phyloP scores from a whole-genome alignment of 2,329 filamentous ascomycete genomes.

The Fusarium beomiforme region DNA sequence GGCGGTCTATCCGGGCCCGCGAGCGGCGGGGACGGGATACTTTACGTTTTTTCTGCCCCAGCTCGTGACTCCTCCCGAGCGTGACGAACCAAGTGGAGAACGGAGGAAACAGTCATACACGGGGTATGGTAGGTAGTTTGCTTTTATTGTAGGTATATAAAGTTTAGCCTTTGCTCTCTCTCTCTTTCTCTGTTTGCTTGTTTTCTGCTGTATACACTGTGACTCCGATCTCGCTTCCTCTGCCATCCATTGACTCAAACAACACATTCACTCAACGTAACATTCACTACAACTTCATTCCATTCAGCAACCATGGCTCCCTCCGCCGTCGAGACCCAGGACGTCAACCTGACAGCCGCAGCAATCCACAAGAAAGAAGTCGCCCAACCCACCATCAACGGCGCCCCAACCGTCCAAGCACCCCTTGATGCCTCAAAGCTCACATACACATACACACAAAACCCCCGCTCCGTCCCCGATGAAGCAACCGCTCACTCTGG shows the following conservation, averaged over 20 bases:
- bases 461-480: constrained; percentile 63
- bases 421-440: constrained; percentile 72
- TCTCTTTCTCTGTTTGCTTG: neutral
- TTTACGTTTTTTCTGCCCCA: constrained; percentile 7
- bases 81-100: constrained; percentile 14
- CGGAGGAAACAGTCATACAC: constrained; percentile 1
- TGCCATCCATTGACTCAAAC: neutral
- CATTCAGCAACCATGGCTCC: constrained; percentile 54
- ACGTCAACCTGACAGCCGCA: constrained; percentile 62
- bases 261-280: neutral
- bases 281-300: neutral
- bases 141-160: constrained; percentile 15
- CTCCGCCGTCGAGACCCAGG: constrained; percentile 57
- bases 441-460: constrained; percentile 62
- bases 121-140: neutral
- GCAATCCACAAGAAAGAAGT: constrained; percentile 62
- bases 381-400: constrained; percentile 47
- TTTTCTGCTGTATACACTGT: neutral
- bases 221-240: constrained; percentile 4
- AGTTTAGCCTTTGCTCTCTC: neutral
- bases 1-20: constrained; percentile 38
- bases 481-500: constrained; percentile 59
- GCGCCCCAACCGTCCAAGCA: constrained; percentile 59
- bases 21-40: constrained; percentile 20
- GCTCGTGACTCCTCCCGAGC: constrained; percentile 5